A percentile compares a stretch with the other conserved stretches of the same genome.
Conservation (phyloP, 495 filamentous ascomycete species). For the Lophium mytilinum region DNA sequence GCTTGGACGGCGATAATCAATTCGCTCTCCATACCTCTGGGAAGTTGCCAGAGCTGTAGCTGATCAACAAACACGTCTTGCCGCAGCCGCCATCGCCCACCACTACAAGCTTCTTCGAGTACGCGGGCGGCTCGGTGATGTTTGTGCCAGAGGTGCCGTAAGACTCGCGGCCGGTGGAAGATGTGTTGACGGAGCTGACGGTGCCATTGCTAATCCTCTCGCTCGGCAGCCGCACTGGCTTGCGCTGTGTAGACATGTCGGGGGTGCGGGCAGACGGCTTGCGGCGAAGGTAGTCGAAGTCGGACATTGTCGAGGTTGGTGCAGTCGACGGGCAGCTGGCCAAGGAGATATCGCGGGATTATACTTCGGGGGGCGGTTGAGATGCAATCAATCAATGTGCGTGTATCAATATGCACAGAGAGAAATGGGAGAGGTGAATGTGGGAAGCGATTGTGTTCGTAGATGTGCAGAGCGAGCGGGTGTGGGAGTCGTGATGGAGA, state of each 20-base stretch:
- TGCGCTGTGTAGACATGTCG: slow-evolving; percentile 13
- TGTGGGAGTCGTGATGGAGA: too few relatives aligned
- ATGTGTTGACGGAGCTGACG: slow-evolving; percentile 65
- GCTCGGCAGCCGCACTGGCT: slow-evolving; percentile 50
- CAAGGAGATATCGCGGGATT: neutral
- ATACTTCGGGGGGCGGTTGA: neutral
- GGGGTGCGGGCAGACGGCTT: slow-evolving; percentile 29
- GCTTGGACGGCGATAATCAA: neutral
- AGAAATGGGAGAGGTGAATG: neutral
- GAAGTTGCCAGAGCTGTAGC: slow-evolving; percentile 96
- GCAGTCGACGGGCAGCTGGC: neutral
- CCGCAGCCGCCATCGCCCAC: slow-evolving; percentile 97
- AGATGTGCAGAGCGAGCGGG: too few relatives aligned
- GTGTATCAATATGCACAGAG: slow-evolving; percentile 21
- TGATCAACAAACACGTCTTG: slow-evolving; percentile 97
- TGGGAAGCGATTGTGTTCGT: neutral
- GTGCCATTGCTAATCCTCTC: slow-evolving; percentile 68
- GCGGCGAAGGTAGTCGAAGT: slow-evolving; percentile 37
- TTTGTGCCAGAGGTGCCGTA: slow-evolving; percentile 71
- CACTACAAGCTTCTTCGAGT: slow-evolving; percentile 98
- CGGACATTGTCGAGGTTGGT: slow-evolving; percentile 9
- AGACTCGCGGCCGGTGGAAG: slow-evolving; percentile 62
- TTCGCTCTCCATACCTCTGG: slow-evolving; percentile 64
- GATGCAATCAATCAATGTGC: neutral
- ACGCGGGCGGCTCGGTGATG: slow-evolving; percentile 80